These are phyloP conservation scores for Ceratorhiza oryzae-sativae DNA, from an alignment of 1,284 basidiomycete species.

Conservation along the genomic window DNA sequence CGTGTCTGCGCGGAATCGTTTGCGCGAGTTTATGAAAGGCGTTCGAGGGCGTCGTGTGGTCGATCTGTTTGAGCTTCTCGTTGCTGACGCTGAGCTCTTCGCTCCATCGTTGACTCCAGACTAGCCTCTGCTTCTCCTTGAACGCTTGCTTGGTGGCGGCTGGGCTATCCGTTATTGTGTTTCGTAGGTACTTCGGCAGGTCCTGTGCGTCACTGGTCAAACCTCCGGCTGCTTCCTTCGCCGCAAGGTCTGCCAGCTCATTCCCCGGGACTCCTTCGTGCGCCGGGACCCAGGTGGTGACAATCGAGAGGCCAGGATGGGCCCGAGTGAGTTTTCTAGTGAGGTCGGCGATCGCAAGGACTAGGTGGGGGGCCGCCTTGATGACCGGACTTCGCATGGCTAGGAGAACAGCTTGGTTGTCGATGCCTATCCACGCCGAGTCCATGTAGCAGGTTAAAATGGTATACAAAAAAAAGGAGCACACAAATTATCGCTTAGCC, in stretches of 20 bases:
- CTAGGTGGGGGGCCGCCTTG: not conserved
- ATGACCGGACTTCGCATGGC: not conserved
- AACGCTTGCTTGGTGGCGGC: not conserved
- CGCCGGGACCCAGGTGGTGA: constrained; percentile 38
- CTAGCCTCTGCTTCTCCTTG: too few species aligned
- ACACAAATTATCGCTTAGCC: too few species aligned
- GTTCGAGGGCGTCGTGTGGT: too few species aligned
- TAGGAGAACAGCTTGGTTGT: not conserved
- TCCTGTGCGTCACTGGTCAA: not conserved
- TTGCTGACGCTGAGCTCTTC: too few species aligned
- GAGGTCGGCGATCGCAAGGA: not conserved
- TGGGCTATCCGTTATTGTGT: not conserved
- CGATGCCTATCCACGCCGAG: not conserved
- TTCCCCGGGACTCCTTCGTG: constrained; percentile 39
- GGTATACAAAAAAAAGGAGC: too few species aligned
- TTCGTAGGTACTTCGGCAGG: constrained; percentile 38
- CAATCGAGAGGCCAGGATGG: not conserved
- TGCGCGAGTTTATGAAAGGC: too few species aligned
- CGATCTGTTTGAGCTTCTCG: too few species aligned
- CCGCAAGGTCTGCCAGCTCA: constrained; percentile 38
- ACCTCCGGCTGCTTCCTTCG: constrained; percentile 38
- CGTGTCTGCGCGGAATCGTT: too few species aligned
- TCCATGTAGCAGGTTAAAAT: not conserved
- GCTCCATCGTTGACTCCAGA: too few species aligned
- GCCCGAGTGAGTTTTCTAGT: not conserved